Evolutionary conservation across 2,329 filamentous ascomycete genomes (phyloP).

Genomic region (Pleoardoris graminearum): DNA sequence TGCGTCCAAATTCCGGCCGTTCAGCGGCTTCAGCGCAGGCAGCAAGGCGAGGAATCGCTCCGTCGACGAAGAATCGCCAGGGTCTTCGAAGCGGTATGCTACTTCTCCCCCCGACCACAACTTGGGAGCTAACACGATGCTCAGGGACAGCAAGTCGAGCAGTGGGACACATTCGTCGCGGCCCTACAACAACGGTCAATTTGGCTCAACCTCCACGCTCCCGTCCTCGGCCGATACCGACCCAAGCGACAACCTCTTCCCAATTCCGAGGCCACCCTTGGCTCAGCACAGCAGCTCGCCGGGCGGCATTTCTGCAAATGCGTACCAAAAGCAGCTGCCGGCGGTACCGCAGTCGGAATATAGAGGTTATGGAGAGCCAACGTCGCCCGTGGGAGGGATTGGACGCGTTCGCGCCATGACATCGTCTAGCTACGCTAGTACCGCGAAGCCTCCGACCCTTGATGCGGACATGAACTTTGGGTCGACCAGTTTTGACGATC

Average conservation of each 20-base stretch:
- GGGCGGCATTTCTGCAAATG: conserved; percentile 24
- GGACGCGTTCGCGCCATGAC: conserved; percentile 49
- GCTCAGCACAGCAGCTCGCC: conserved; percentile 37
- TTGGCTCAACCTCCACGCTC: conserved; percentile 45
- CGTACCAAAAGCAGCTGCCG: conserved; percentile 35
- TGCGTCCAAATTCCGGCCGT: conserved; percentile 38
- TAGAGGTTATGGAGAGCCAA: conserved; percentile 21
- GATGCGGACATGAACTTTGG: conserved; percentile 46
- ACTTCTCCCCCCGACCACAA: conserved; percentile 13
- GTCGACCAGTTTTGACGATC: conserved; percentile 53
- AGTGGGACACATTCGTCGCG: conserved; percentile 42
- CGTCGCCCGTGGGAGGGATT: conserved; percentile 5
- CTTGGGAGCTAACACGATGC: conserved; percentile 31
- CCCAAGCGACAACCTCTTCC: conserved; percentile 44
- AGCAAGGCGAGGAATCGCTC: conserved; percentile 42
- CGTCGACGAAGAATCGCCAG: conserved; percentile 42
- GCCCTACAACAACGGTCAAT: conserved; percentile 42
- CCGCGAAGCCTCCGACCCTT: conserved; percentile 56
- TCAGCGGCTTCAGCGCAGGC: conserved; percentile 35
- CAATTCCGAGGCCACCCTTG: conserved; percentile 36
- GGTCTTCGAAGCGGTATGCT: conserved; percentile 43
- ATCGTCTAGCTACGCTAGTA: conserved; percentile 53
- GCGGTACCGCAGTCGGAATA: conserved; percentile 29
- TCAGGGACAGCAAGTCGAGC: conserved; percentile 48
- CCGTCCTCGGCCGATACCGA: conserved; percentile 47